Evolutionary conservation across 2,329 filamentous ascomycete species (phyloP), one percentile per base, ranked within the genome.

Genomic region (Coniochaeta prunicola): DNA sequence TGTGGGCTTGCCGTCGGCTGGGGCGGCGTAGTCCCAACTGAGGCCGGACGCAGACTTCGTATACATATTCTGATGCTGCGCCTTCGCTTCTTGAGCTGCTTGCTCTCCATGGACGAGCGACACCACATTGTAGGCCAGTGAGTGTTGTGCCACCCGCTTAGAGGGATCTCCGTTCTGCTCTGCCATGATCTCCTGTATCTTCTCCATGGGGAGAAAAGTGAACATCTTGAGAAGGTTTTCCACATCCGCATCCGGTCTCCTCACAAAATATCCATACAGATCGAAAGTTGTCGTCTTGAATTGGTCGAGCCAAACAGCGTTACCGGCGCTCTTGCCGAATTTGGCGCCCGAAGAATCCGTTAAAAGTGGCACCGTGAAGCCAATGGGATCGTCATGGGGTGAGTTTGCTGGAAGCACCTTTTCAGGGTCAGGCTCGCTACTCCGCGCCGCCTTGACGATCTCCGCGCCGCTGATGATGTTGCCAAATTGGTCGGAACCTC

Each of bases 401-500:
- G 71, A 74, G 1, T 62, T 38, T 28, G 68, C 60, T 17, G 78
- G 75, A 54, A 81, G 70, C 63, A 64, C 71, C 34, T 65, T 45
- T 4, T 66, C 59, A 1, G 76, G 77, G 53, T 82, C 70, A 34
- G 80, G 76, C 60, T 87, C 80, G 54, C 73, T 76, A 45, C 81
- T 80, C 58, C 87, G 82, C 48, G 93, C 86, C 58, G 87, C 80
- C 71, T 92, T 93, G 66, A 97, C 83, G 2, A 89, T 84, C 61
- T 97, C 91, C 68, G 94, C 88, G 55, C 94, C 94, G 13, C 92
- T 87, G 30, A 96, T 83, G 64, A 99, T 97, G 74, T 99, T 99
- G 62, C 94, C 94, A 70, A 88, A 97, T 75, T 99, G 94, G 70
- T 99, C 94, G 7, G 92, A 92, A 40, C 94, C 94, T 59, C 94